Evolutionary conservation across 2,329 filamentous ascomycete genomes (phyloP), one percentile per base, ranked within the genome.

Genomic region (Fusarium annulatum): DNA sequence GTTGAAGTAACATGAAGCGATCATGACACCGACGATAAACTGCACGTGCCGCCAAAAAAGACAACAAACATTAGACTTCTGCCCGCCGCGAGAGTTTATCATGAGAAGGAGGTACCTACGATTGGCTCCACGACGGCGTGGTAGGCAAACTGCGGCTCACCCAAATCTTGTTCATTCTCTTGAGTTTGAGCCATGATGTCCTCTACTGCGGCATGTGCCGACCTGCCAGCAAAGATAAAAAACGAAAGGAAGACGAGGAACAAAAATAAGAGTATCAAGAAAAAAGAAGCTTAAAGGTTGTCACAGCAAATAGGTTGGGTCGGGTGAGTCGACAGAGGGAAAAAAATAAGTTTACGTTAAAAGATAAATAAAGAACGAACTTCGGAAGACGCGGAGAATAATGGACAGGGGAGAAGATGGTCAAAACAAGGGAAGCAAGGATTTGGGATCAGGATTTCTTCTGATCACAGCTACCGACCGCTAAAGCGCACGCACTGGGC

Each of bases 1-100:
- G 42, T 79, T 79, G 34, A 79, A 42, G 72, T 79, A 79, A 59
- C 78, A 79, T 9, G 78, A 76, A 5, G 61, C 73, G n/a, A 79
- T 16, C 78, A 79, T 79, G 64, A 79, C 73, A 52, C 75, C 70
- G 5, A 79, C 76, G 41, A 79, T 77, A 16, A 77, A 66, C 78
- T 79, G 36, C 26, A 51, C 34, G 33, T 46, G 36, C 43, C 49
- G 14, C n/a, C 23, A 34, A 55, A 59, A 61, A 18, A 46, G 23
- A 16, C 23, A 12, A 30, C 26, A 48, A 28, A 28, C 28, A n/a
- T 51, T 18, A 21, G n/a, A 18, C 38, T 36, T 19, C 21, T 49
- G 30, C 36, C 23, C 14, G 30, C 23, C 18, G 33, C 12, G 12
- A 38, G 12, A 45, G n/a, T 15, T n/a, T 23, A 33, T 21, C 8